Evolutionary conservation across 176 grass and related monocot species (phyloP), one percentile per base, ranked within the genome.

Genomic region (Paspalum vaginatum): DNA sequence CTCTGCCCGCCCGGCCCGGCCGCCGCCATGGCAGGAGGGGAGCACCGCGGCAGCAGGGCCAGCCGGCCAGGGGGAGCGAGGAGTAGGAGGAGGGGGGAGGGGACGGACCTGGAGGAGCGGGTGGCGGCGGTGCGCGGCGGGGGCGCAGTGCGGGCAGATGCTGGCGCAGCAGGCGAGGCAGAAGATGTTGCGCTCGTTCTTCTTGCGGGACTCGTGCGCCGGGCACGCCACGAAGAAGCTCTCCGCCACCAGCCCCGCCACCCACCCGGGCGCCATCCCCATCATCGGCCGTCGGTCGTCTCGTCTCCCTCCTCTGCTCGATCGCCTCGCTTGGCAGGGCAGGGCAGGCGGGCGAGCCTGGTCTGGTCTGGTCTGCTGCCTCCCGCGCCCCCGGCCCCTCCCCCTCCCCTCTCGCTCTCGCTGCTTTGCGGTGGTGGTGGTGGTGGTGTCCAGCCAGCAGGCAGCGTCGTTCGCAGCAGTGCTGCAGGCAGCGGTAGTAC

Each of bases 151-250:
- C 22, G 88, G 68, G 79, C 93, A 97, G 79, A 97, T 88, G 85
- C 85, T 86, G 67, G 90, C 66, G 90, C 93, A 97, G 85, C 93
- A 97, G 67, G 82, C 76, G 47, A 97, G 90, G 83, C 93, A 97
- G 78, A 97, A 97, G 75, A 97, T 97, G 85, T 97, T 97, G 90
- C 86, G 92, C 88, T 97, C 93, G 83, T 93, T 97, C 88, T 97
- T 97, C 87, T 90, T 89, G 38, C 67, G 73, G 79, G 48, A 75
- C 85, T 93, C 83, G 76, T 97, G 93, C 45, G 75, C 63, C 10
- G 79, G 75, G 79, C 93, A 97, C 15, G 66, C 88, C n/a, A 82
- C 91, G 76, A 97, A 97, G 93, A 93, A 97, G 76, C 24, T 91
- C 90, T 93, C 93, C 85, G 90, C 88, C 63, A 97, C 90, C 2